Conservation (phyloP, 2,329 filamentous ascomycete species). For the Sporothrix protearum region DNA sequence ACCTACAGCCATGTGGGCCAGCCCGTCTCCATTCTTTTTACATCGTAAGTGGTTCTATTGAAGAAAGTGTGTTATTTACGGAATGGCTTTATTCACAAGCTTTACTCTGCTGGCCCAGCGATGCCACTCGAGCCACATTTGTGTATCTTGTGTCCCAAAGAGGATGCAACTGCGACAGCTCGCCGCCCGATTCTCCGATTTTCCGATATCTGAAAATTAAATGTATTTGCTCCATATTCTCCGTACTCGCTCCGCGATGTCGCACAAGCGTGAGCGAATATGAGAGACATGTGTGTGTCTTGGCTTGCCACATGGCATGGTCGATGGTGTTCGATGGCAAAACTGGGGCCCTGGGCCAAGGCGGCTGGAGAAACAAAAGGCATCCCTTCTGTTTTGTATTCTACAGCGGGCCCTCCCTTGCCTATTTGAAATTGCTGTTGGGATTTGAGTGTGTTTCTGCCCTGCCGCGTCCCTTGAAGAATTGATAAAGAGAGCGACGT, state of each 20-base stretch:
- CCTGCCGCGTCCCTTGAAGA: constrained; percentile 6
- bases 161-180: not conserved
- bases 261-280: not conserved
- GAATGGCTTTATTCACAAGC: not conserved
- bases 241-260: not conserved
- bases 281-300: constrained; percentile 2
- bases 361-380: not conserved
- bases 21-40: not conserved
- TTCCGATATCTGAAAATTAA: too few species aligned
- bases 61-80: not conserved
- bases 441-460: not conserved
- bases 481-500: not conserved
- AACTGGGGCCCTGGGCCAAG: not conserved
- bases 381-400: constrained; percentile 1
- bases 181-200: not conserved
- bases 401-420: constrained; percentile 10
- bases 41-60: not conserved
- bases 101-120: not conserved
- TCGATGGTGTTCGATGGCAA: not conserved
- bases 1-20: constrained; percentile 3
- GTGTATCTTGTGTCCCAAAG: not conserved
- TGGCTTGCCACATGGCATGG: constrained; percentile 14
- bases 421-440: not conserved
- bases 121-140: not conserved
- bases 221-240: not conserved